These are phyloP conservation scores for Phytophthora macrochlamydospora DNA, from an alignment of 352 stramenopile species.

Conservation along the genomic window DNA sequence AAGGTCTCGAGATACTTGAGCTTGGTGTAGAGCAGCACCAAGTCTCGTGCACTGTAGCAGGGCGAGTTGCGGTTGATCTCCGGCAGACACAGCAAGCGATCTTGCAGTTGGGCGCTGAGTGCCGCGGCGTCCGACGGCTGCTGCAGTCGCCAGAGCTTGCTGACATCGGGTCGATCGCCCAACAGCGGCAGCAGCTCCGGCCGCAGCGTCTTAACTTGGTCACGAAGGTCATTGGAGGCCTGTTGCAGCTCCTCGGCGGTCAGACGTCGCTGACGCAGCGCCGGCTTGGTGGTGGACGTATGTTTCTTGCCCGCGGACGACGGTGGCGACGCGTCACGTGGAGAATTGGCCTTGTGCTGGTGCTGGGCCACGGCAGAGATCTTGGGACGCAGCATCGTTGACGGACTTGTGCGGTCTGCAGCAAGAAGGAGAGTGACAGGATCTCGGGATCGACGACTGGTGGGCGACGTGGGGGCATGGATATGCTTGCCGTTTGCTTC, in stretches of 20 bases:
- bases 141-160: slow-evolving; percentile 41
- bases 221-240: slow-evolving; percentile 30
- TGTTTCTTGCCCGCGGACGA: not conserved
- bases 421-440: too few species aligned
- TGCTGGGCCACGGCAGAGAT: slow-evolving; percentile 22
- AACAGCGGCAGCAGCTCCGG: slow-evolving; percentile 70
- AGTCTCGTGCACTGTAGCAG: slow-evolving; percentile 77
- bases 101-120: slow-evolving; percentile 70
- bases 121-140: slow-evolving; percentile 63
- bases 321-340: slow-evolving; percentile 27
- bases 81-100: slow-evolving; percentile 71
- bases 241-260: slow-evolving; percentile 19
- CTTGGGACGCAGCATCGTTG: slow-evolving; percentile 30
- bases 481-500: too few species aligned
- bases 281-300: not conserved
- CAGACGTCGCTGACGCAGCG: not conserved
- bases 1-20: slow-evolving; percentile 86
- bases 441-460: too few species aligned
- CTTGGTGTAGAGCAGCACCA: slow-evolving; percentile 87
- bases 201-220: slow-evolving; percentile 50
- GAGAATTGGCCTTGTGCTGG: slow-evolving; percentile 19
- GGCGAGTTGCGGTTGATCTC: slow-evolving; percentile 83
- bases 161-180: slow-evolving; percentile 7
- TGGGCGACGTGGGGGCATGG: too few species aligned
- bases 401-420: too few species aligned